A percentile compares a stretch with the other conserved stretches of the same genome.
Evolutionary conservation across 768 basidiomycete species (phyloP).

Genomic region (Candolleomyces aberdarensis): DNA sequence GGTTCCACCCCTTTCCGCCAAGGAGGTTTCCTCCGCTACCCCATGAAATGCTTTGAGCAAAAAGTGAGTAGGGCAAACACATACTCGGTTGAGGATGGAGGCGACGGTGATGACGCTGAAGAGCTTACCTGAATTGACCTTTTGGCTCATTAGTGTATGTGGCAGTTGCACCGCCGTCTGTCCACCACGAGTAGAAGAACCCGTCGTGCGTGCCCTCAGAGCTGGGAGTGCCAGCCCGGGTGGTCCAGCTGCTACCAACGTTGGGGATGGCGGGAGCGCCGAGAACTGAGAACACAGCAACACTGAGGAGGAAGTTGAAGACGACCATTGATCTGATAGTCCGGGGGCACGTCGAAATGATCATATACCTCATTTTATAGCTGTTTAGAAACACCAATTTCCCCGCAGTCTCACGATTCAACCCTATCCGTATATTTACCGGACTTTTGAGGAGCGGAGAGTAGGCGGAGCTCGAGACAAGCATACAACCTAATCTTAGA

Average conservation of each 20-base stretch:
- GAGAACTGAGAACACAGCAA: slow-evolving; percentile 9
- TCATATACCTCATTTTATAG: not conserved
- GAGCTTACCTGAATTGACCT: slow-evolving; percentile 27
- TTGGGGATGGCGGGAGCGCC: slow-evolving; percentile 18
- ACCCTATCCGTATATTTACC: not conserved
- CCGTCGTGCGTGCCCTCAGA: slow-evolving; percentile 27
- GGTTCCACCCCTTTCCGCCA: slow-evolving; percentile 30
- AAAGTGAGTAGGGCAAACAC: no score
- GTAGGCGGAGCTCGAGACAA: no score
- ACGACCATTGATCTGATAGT: not conserved
- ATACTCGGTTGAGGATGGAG: no score
- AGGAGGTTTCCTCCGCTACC: slow-evolving; percentile 4
- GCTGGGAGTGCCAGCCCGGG: slow-evolving; percentile 19
- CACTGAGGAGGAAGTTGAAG: not conserved
- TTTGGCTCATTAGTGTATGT: slow-evolving; percentile 29
- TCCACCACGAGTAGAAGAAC: slow-evolving; percentile 38
- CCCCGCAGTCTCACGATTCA: slow-evolving; percentile 1
- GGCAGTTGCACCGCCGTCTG: slow-evolving; percentile 25
- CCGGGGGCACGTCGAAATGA: no score
- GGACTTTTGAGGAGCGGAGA: no score
- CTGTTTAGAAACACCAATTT: not conserved
- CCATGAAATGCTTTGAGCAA: no score
- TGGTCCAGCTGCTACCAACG: not conserved
- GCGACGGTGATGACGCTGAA: no score
- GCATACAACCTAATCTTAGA: no score